Evolutionary conservation across 2,329 filamentous ascomycete species (phyloP).

Genomic region (Microcyclospora pomicola): DNA sequence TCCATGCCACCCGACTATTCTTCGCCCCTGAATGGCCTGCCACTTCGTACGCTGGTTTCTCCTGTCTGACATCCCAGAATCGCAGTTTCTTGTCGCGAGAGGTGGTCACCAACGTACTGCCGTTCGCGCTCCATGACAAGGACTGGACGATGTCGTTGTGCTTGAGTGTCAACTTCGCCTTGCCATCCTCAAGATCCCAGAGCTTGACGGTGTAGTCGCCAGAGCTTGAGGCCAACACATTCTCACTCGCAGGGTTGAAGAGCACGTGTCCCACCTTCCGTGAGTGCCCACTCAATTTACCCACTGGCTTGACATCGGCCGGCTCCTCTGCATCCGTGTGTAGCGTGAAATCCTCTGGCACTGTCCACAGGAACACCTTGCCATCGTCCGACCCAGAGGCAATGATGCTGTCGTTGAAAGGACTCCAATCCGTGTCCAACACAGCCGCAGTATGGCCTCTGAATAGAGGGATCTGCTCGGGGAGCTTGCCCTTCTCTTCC

Average conservation of each 20-base stretch:
- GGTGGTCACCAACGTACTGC: slow-evolving; percentile 75
- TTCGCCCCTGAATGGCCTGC: slow-evolving; percentile 84
- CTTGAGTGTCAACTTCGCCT: slow-evolving; percentile 61
- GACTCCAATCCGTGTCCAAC: slow-evolving; percentile 96
- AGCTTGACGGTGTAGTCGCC: slow-evolving; percentile 91
- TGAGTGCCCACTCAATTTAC: slow-evolving; percentile 74
- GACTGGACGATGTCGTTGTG: slow-evolving; percentile 90
- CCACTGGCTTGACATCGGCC: slow-evolving; percentile 63
- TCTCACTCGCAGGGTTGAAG: slow-evolving; percentile 93
- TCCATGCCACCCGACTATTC: slow-evolving; percentile 92
- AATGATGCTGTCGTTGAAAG: slow-evolving; percentile 86
- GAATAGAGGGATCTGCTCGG: slow-evolving; percentile 87
- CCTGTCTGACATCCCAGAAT: slow-evolving; percentile 93
- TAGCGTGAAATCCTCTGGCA: slow-evolving; percentile 75
- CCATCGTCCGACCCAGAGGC: slow-evolving; percentile 92
- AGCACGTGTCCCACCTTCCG: slow-evolving; percentile 97
- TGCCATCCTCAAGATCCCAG: slow-evolving; percentile 79
- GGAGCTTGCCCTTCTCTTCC: slow-evolving; percentile 75
- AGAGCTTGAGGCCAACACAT: slow-evolving; percentile 86
- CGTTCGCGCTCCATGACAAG: slow-evolving; percentile 86
- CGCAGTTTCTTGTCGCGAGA: slow-evolving; percentile 96
- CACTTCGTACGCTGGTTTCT: slow-evolving; percentile 72
- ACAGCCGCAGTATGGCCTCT: slow-evolving; percentile 91
- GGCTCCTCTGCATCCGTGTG: slow-evolving; percentile 74
- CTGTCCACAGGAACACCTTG: slow-evolving; percentile 93